These are phyloP conservation scores for Fusarium ambrosium DNA, from an alignment of 2,329 filamentous ascomycete species.

Conservation along the genomic window DNA sequence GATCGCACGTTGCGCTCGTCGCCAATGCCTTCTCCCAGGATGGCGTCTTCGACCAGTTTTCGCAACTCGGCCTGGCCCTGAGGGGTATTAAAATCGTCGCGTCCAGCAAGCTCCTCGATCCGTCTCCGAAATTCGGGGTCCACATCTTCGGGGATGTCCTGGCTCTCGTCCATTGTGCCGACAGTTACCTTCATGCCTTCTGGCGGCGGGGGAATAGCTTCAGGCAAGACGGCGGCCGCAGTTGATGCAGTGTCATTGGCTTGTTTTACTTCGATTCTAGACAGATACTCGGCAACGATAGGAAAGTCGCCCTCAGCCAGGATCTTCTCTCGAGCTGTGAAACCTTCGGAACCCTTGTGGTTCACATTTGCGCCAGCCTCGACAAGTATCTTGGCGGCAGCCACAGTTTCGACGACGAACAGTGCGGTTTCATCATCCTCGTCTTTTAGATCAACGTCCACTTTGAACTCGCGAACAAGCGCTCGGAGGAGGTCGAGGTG, in stretches of 20 bases:
- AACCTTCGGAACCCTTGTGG: constrained; percentile 78
- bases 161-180: constrained; percentile 76
- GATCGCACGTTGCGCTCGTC: constrained; percentile 75
- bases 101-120: constrained; percentile 89
- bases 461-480: constrained; percentile 81
- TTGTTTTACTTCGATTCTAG: constrained; percentile 38
- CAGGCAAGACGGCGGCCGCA: constrained; percentile 47
- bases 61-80: constrained; percentile 85
- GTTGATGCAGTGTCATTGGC: constrained; percentile 49
- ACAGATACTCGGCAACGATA: constrained; percentile 37
- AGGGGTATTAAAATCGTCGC: constrained; percentile 86
- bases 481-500: constrained; percentile 84
- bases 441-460: constrained; percentile 85
- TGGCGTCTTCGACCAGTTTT: constrained; percentile 82
- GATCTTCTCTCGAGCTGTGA: constrained; percentile 86
- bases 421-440: constrained; percentile 95
- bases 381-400: constrained; percentile 82
- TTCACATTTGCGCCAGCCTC: constrained; percentile 80
- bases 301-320: constrained; percentile 44
- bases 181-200: constrained; percentile 83
- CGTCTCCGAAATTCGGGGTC: constrained; percentile 87
- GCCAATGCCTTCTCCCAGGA: constrained; percentile 74
- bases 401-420: constrained; percentile 87
- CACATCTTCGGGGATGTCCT: constrained; percentile 72
- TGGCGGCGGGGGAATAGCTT: constrained; percentile 74